These are phyloP conservation scores for Penicillium cosmopolitanum DNA, from an alignment of 495 filamentous ascomycete genomes.

Conservation along the genomic window DNA sequence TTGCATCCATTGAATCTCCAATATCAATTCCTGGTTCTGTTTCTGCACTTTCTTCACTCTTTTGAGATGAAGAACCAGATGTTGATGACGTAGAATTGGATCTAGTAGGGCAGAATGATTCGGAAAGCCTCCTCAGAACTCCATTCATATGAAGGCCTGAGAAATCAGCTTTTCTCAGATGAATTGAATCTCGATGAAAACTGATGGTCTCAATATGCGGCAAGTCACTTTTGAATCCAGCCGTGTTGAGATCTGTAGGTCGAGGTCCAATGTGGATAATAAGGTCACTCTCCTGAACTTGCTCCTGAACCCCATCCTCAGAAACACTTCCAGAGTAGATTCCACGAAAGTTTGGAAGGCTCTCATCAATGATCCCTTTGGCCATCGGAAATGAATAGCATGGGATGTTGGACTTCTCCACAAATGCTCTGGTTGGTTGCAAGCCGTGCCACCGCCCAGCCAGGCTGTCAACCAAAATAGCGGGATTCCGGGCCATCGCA, in stretches of 20 bases:
- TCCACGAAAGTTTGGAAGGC: slow-evolving; percentile 10
- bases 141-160: not conserved
- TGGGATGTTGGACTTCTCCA: slow-evolving; percentile 10
- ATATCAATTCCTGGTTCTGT: not conserved
- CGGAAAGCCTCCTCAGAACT: slow-evolving; percentile 13
- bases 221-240: slow-evolving; percentile 9
- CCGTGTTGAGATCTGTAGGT: slow-evolving; percentile 16
- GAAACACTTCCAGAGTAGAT: slow-evolving; percentile 2
- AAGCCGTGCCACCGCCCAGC: slow-evolving; percentile 6
- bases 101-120: not conserved
- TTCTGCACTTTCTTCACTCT: not conserved
- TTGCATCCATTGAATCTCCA: not conserved
- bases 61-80: not conserved
- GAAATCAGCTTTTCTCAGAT: slow-evolving; percentile 1
- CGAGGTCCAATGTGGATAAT: slow-evolving; percentile 19
- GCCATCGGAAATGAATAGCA: slow-evolving; percentile 16
- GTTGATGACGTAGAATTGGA: not conserved
- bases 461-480: slow-evolving; percentile 16
- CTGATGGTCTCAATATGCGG: slow-evolving; percentile 15
- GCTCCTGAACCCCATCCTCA: slow-evolving; percentile 7
- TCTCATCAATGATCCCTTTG: slow-evolving; percentile 19
- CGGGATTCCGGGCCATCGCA: slow-evolving; percentile 5
- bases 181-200: slow-evolving; percentile 7
- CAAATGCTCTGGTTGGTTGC: slow-evolving; percentile 10
- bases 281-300: slow-evolving; percentile 15